Percentiles rank a stretch among this genome's conserved stretches.
Evolutionary conservation across 257 asterid genomes (phyloP).

Genomic region (Scutellaria barbata): DNA sequence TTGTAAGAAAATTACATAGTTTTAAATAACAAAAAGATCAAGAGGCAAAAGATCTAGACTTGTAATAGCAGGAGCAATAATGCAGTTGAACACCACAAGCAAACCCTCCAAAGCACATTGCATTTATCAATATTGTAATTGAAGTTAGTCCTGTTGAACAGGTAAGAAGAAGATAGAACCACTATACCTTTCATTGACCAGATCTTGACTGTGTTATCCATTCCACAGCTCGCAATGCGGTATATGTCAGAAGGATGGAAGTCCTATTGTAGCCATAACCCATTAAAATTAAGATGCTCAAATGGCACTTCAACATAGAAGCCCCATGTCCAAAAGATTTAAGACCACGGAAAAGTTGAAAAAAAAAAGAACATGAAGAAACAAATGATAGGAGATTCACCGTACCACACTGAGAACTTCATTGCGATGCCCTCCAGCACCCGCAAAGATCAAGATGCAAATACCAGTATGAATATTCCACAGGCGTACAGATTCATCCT

Average conservation of each 20-base stretch:
- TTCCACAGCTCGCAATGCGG: slow-evolving; percentile 98
- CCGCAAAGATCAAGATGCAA: slow-evolving; percentile 98
- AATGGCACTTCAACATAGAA: slow-evolving; percentile 22
- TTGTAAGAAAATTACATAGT: slow-evolving; percentile 8
- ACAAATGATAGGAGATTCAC: slow-evolving; percentile 17
- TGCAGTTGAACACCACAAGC: slow-evolving; percentile 20
- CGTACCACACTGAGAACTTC: slow-evolving; percentile 98
- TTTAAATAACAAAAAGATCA: slow-evolving; percentile 9
- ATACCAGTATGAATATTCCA: slow-evolving; percentile 98
- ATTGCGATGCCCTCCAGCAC: slow-evolving; percentile 99
- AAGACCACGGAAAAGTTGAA: background rate
- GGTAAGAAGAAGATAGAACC: slow-evolving; percentile 4
- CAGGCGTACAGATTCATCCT: slow-evolving; percentile 98
- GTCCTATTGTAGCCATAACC: slow-evolving; percentile 58
- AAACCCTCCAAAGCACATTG: slow-evolving; percentile 9
- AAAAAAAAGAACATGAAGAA: background rate
- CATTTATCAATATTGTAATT: slow-evolving; percentile 16
- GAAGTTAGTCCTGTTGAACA: slow-evolving; percentile 17
- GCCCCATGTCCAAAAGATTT: slow-evolving; percentile 9
- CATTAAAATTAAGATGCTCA: slow-evolving; percentile 30
- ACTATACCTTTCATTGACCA: slow-evolving; percentile 96
- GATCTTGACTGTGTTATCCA: slow-evolving; percentile 96
- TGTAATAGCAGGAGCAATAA: slow-evolving; percentile 20
- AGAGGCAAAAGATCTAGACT: slow-evolving; percentile 1
- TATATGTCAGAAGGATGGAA: slow-evolving; percentile 95